Percentiles rank a stretch among this genome's conserved stretches.
Evolutionary conservation across 2,329 filamentous ascomycete genomes (phyloP).

Genomic region (Capronia americana): DNA sequence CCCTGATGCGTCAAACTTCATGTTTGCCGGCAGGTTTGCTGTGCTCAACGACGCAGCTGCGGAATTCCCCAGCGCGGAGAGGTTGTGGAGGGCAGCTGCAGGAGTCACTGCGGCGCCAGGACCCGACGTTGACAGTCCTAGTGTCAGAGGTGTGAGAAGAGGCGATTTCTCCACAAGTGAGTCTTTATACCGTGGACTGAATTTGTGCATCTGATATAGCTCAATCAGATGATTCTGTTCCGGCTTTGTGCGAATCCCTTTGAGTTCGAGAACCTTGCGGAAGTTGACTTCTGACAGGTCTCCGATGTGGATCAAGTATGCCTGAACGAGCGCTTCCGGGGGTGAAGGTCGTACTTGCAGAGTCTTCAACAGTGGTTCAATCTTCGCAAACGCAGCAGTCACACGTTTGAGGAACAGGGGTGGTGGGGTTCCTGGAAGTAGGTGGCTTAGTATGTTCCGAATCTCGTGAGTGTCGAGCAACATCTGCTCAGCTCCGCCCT

Average conservation of each 20-base stretch:
- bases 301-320: constrained; percentile 95
- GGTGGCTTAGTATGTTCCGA: constrained; percentile 75
- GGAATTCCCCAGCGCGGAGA: constrained; percentile 53
- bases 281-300: constrained; percentile 95
- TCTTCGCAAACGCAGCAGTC: constrained; percentile 79
- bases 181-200: constrained; percentile 66
- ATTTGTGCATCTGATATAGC: constrained; percentile 85
- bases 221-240: constrained; percentile 86
- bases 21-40: constrained; percentile 52
- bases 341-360: constrained; percentile 91
- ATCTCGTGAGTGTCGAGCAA: constrained; percentile 91
- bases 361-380: constrained; percentile 93
- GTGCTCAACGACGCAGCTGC: constrained; percentile 52
- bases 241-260: constrained; percentile 79
- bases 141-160: constrained; percentile 69
- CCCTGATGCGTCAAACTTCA: constrained; percentile 78
- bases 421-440: constrained; percentile 68
- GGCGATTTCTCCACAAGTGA: constrained; percentile 74
- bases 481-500: constrained; percentile 97
- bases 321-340: constrained; percentile 91
- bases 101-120: constrained; percentile 42
- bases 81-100: constrained; percentile 53
- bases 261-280: constrained; percentile 92
- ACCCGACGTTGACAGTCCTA: constrained; percentile 50
- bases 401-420: constrained; percentile 82